Conservation (phyloP, 1,284 basidiomycete species). For the Leccinum ambiguum region DNA sequence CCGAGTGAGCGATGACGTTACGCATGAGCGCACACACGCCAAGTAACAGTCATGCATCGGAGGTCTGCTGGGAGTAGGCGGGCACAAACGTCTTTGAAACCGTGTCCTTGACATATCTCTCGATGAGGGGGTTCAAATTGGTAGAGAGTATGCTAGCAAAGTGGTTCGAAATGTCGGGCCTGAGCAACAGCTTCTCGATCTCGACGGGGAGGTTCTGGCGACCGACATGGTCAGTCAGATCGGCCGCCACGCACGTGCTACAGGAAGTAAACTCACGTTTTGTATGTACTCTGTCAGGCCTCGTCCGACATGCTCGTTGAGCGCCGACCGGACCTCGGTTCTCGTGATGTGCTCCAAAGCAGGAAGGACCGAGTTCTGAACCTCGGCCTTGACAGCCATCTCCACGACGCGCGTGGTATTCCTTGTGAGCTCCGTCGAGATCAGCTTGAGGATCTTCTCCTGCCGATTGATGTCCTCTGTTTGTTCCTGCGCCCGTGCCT, state of each 20-base stretch:
- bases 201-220: slow-evolving; percentile 68
- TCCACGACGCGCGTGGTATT: slow-evolving; percentile 85
- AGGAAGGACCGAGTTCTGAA: slow-evolving; percentile 77
- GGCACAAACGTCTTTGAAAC: too few relatives aligned
- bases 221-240: slow-evolving; percentile 14
- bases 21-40: too few relatives aligned
- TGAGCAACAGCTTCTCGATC: slow-evolving; percentile 71
- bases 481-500: slow-evolving; percentile 72
- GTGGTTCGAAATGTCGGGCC: slow-evolving; percentile 73
- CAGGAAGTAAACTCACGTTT: slow-evolving; percentile 48
- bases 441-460: slow-evolving; percentile 83
- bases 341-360: slow-evolving; percentile 77
- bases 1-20: too few relatives aligned
- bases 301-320: slow-evolving; percentile 73
- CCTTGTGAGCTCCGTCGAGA: slow-evolving; percentile 79
- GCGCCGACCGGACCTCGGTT: slow-evolving; percentile 69
- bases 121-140: slow-evolving; percentile 68
- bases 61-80: too few relatives aligned
- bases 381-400: slow-evolving; percentile 77
- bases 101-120: slow-evolving; percentile 77
- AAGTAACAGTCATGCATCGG: too few relatives aligned
- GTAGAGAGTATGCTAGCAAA: slow-evolving; percentile 70
- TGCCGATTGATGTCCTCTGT: slow-evolving; percentile 76
- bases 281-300: slow-evolving; percentile 71
- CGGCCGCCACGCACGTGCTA: background rate